Evolutionary conservation across 257 asterid genomes (phyloP), one percentile per base, ranked within the genome.

Genomic region (Penstemon davidsonii): DNA sequence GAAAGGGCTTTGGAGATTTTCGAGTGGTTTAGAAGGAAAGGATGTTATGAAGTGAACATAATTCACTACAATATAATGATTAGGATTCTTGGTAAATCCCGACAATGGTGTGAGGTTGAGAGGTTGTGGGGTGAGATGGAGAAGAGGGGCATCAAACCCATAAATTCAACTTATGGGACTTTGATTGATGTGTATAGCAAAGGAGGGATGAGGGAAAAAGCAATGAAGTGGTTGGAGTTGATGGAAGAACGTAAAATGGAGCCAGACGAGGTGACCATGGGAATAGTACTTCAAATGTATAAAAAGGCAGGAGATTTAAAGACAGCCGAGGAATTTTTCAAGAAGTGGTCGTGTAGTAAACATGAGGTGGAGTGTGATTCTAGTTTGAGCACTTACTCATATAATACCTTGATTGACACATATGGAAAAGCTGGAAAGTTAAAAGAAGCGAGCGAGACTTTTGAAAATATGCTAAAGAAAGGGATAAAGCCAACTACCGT

Each of bases 201-300:
- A 81, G 96, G 91, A 4, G 93, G 96, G 58, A 78, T 51, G 1
- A 73, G 73, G 55, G 85, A 82, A 12, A 80, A 77, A 61, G 96
- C 99, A 5, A 74, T 84, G 68, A 75, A 81, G 69, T 94, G 95
- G 95, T 69, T 94, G 84, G 87, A 85, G 8, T 75, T 86, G 82
- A 94, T 94, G 99, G 82, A 72, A 41, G 69, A 73, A 60, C 76
- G 67, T 58, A 72, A 79, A 15, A 83, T 94, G 80, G 91, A 77
- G 70, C 97, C 97, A 0, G 99, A 94, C 46, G 99, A 94, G 82
- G 96, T 94, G 44, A 94, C 99, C 3, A 81, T 87, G 92, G 96
- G 95, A 73, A 88, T 74, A 54, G 82, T 91, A 6, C 86, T 94
- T 64, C 97, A 91, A 79, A 88, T 88, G 99, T 88, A 91, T 81